phyloP scores from a whole-genome alignment of 139 green algal genomes.

The Chlorella sp. region DNA sequence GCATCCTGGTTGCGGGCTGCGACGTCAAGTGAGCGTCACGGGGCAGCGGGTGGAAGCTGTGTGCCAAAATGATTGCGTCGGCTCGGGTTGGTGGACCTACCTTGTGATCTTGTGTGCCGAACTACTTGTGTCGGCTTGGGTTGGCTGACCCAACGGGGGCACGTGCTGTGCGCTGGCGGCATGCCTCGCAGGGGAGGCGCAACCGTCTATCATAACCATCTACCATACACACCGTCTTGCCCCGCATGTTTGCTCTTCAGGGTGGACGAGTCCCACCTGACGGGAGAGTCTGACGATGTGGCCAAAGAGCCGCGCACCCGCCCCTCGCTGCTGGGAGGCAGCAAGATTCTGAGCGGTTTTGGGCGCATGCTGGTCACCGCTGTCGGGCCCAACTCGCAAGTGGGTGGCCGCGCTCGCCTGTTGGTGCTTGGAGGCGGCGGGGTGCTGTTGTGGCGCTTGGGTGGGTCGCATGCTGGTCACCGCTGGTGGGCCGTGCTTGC shows the following conservation, averaged over 20 bases:
- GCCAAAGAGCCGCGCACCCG: conserved; percentile 47
- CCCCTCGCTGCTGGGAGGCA: conserved; percentile 62
- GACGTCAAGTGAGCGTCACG: conserved; percentile 71
- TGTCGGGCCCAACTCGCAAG: conserved; percentile 77
- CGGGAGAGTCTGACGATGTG: conserved; percentile 77
- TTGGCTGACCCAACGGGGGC: too few relatives aligned
- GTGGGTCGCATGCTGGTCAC: not conserved
- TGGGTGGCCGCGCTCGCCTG: not conserved
- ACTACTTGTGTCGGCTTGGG: too few relatives aligned
- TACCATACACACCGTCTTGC: not conserved
- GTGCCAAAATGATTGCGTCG: too few relatives aligned
- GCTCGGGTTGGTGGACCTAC: too few relatives aligned
- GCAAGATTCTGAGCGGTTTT: conserved; percentile 74
- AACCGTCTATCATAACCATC: too few relatives aligned
- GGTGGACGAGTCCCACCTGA: conserved; percentile 85
- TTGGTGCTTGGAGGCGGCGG: too few relatives aligned
- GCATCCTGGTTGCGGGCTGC: conserved; percentile 68
- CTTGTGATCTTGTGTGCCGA: too few relatives aligned
- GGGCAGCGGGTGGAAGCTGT: too few relatives aligned
- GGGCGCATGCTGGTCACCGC: conserved; percentile 82
- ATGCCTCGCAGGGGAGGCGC: too few relatives aligned
- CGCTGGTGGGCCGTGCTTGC: not conserved
- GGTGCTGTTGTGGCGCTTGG: not conserved
- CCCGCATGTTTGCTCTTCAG: conserved; percentile 25
- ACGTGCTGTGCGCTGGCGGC: too few relatives aligned